A percentile compares a stretch with the other conserved stretches of the same genome.
phyloP scores from a whole-genome alignment of 2,329 filamentous ascomycete species.

The Endoconidiophora laricicola region DNA sequence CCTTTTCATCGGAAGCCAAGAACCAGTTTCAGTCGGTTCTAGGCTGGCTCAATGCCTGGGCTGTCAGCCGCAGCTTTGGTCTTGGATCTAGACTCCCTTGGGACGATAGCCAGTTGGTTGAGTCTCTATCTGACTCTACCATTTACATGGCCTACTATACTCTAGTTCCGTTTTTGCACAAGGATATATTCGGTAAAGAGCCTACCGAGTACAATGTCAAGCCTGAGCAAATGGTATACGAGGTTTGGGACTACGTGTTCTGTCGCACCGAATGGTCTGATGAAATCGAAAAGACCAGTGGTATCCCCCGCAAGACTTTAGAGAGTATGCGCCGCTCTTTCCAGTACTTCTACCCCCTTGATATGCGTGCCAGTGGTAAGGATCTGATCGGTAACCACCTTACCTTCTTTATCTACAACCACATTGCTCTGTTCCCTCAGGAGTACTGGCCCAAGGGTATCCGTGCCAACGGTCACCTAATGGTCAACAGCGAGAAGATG shows the following conservation, averaged over 20 bases:
- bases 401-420: conserved; percentile 90
- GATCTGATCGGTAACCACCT: conserved; percentile 87
- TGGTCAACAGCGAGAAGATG: conserved; percentile 98
- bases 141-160: conserved; percentile 81
- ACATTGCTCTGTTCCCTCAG: conserved; percentile 71
- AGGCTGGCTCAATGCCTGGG: conserved; percentile 91
- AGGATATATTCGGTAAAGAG: conserved; percentile 67
- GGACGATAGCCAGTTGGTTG: conserved; percentile 81
- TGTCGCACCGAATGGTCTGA: conserved; percentile 54
- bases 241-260: conserved; percentile 95
- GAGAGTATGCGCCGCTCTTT: conserved; percentile 78
- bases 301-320: conserved; percentile 57
- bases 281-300: conserved; percentile 44
- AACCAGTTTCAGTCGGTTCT: conserved; percentile 72
- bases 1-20: conserved; percentile 61
- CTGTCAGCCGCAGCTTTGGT: conserved; percentile 79
- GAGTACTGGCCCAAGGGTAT: conserved; percentile 80
- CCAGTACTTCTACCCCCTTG: conserved; percentile 92
- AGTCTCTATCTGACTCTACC: conserved; percentile 80
- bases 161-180: conserved; percentile 50
- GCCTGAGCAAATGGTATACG: conserved; percentile 79
- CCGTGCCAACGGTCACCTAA: conserved; percentile 79
- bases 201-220: conserved; percentile 52
- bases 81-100: conserved; percentile 89
- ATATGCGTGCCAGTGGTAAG: conserved; percentile 78